Evolutionary conservation across 169 alveolate species (phyloP).

Genomic region (Plasmodium coatneyi): DNA sequence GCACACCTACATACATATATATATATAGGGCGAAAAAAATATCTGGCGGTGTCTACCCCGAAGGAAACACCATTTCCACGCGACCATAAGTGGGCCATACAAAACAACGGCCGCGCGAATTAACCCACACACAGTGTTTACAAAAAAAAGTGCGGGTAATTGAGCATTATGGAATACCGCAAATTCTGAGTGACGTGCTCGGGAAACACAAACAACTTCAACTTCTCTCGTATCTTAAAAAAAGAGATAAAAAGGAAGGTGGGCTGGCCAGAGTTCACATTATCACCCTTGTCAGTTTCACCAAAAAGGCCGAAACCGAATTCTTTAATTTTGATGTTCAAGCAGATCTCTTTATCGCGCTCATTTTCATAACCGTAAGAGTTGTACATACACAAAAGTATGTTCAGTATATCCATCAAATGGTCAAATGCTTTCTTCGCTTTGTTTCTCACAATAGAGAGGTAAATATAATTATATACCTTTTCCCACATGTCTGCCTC

Average conservation of each 20-base stretch:
- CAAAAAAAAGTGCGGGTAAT: constrained; percentile 49
- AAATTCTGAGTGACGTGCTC: constrained; percentile 56
- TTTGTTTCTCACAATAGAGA: constrained; percentile 31
- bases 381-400: constrained; percentile 53
- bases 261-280: neutral
- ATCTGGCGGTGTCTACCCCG: neutral
- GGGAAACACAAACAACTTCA: constrained; percentile 42
- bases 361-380: constrained; percentile 53
- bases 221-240: constrained; percentile 60
- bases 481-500: constrained; percentile 27
- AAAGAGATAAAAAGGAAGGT: constrained; percentile 35
- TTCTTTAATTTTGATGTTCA: constrained; percentile 45
- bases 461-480: constrained; percentile 42
- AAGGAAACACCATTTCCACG: neutral
- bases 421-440: constrained; percentile 36
- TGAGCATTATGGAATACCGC: constrained; percentile 55
- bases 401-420: constrained; percentile 64
- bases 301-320: neutral
- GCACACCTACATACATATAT: neutral
- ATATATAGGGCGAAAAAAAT: neutral
- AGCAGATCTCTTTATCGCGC: constrained; percentile 11
- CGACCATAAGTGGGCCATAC: neutral
- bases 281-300: neutral
- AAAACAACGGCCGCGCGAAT: neutral
- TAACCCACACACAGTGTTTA: neutral